Percentiles rank a stretch among this genome's conserved stretches.
These are phyloP conservation scores for Ocimum tenuiflorum DNA, from an alignment of 257 asterid species.

Conservation along the genomic window DNA sequence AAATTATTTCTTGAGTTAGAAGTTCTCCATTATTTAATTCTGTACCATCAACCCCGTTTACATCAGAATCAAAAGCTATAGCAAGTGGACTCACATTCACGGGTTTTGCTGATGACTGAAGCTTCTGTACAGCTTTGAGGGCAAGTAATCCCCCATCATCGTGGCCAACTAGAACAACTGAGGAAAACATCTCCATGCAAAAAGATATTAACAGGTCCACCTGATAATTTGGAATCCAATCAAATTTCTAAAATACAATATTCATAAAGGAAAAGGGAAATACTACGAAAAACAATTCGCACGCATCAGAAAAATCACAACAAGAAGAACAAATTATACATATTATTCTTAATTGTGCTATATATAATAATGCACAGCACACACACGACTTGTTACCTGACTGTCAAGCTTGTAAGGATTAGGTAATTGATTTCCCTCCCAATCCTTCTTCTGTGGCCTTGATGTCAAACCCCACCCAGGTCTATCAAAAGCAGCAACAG, in stretches of 20 bases:
- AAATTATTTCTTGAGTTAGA: slow-evolving; percentile 35
- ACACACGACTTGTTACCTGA: slow-evolving; percentile 34
- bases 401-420: slow-evolving; percentile 81
- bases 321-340: background rate
- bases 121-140: slow-evolving; percentile 69
- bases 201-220: slow-evolving; percentile 75
- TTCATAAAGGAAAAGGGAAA: background rate
- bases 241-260: slow-evolving; percentile 7
- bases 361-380: background rate
- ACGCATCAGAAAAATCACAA: background rate
- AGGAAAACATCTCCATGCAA: slow-evolving; percentile 66
- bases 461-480: slow-evolving; percentile 99
- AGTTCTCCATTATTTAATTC: background rate
- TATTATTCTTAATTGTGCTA: background rate
- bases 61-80: background rate
- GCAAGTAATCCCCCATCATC: slow-evolving; percentile 93
- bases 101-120: slow-evolving; percentile 44
- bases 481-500: slow-evolving; percentile 85
- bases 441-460: slow-evolving; percentile 74
- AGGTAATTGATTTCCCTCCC: slow-evolving; percentile 72
- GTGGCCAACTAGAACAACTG: slow-evolving; percentile 76
- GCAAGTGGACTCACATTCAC: slow-evolving; percentile 35
- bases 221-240: slow-evolving; percentile 31
- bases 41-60: background rate
- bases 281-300: background rate